phyloP scores from a whole-genome alignment of 805 yeast species.

The Pichia eremophila region DNA sequence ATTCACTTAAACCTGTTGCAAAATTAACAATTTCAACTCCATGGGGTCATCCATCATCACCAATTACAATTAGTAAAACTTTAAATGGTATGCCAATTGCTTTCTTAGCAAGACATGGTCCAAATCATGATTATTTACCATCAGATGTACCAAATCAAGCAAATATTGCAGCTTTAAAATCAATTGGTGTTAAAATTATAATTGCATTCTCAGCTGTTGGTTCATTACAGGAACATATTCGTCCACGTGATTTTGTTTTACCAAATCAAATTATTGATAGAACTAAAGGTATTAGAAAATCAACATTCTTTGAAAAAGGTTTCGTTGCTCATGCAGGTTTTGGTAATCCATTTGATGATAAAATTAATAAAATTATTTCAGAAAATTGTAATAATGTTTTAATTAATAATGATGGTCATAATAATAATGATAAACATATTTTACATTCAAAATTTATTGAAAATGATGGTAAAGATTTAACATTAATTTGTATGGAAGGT shows the following conservation, averaged over 20 bases:
- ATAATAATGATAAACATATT: constrained; percentile 6
- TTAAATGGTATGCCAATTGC: constrained; percentile 76
- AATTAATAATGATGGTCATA: constrained; percentile 40
- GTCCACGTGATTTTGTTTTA: constrained; percentile 92
- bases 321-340: constrained; percentile 96
- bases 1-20: constrained; percentile 78
- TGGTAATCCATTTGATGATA: constrained; percentile 90
- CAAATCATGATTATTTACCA: constrained; percentile 82
- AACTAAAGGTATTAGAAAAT: constrained; percentile 88
- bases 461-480: constrained; percentile 47
- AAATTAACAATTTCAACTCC: constrained; percentile 79
- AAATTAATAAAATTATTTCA: constrained; percentile 56
- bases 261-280: constrained; percentile 96
- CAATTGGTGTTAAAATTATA: constrained; percentile 76
- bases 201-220: constrained; percentile 96
- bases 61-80: constrained; percentile 84
- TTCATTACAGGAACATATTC: constrained; percentile 77
- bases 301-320: constrained; percentile 85
- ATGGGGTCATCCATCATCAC: constrained; percentile 95
- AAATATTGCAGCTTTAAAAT: constrained; percentile 91
- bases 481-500: constrained; percentile 96
- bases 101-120: constrained; percentile 91
- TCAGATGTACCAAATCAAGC: constrained; percentile 89
- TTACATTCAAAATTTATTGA: constrained; percentile 63
- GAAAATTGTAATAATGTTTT: constrained; percentile 46